phyloP scores from a whole-genome alignment of 768 basidiomycete genomes.

The Kondoa malvinella region DNA sequence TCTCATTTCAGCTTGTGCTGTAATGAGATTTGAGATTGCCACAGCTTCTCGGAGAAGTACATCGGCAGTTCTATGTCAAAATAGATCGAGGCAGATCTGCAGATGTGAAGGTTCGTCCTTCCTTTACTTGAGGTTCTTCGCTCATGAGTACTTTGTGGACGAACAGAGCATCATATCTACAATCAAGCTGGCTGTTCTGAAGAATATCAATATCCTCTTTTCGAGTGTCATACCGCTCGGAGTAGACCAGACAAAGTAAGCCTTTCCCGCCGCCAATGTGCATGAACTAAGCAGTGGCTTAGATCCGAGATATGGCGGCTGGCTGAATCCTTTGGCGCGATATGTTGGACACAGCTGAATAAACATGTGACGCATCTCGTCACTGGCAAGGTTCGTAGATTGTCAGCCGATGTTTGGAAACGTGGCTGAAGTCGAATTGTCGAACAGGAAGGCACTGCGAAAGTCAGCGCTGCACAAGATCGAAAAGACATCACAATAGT shows the following conservation, averaged over 20 bases:
- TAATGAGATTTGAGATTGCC: not conserved
- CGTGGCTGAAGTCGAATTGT: too few relatives aligned
- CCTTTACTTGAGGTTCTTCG: slow-evolving; percentile 25
- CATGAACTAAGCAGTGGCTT: slow-evolving; percentile 5
- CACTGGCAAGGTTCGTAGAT: slow-evolving; percentile 53
- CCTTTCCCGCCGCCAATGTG: not conserved
- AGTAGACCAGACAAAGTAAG: slow-evolving; percentile 50
- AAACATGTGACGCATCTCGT: slow-evolving; percentile 70
- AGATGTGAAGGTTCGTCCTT: slow-evolving; percentile 53
- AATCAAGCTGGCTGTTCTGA: slow-evolving; percentile 58
- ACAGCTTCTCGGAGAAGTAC: slow-evolving; percentile 68
- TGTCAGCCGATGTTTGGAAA: slow-evolving; percentile 17
- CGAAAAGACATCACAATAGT: slow-evolving; percentile 68
- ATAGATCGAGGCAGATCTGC: slow-evolving; percentile 37
- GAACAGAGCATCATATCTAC: slow-evolving; percentile 64
- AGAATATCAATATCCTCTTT: slow-evolving; percentile 67
- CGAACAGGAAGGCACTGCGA: slow-evolving; percentile 71
- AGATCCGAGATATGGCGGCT: slow-evolving; percentile 58
- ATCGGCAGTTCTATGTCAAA: slow-evolving; percentile 53
- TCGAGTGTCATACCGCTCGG: slow-evolving; percentile 91
- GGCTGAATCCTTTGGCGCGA: slow-evolving; percentile 76
- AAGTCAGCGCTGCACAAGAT: slow-evolving; percentile 66
- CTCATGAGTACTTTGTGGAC: slow-evolving; percentile 7
- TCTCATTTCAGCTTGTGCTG: not conserved
- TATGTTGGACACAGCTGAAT: slow-evolving; percentile 52